Percentiles rank a stretch among this genome's conserved stretches.
These are phyloP conservation scores for Eimeria acervulina DNA, from an alignment of 169 alveolate species.

Conservation along the genomic window DNA sequence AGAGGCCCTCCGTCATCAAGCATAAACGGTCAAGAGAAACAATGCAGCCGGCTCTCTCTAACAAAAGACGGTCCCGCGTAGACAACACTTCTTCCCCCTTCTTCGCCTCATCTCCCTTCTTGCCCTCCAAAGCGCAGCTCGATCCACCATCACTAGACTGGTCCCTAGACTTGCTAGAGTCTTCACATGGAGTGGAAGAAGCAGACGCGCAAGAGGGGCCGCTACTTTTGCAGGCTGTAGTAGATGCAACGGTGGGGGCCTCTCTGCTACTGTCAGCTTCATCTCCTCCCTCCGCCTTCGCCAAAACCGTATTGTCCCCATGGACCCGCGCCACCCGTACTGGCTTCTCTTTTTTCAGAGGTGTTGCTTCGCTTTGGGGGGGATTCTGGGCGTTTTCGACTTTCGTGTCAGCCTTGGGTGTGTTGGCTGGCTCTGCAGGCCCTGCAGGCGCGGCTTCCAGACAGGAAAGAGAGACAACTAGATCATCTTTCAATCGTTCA, in stretches of 20 bases:
- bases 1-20: constrained; percentile 9
- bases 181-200: constrained; percentile 31
- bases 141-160: background rate
- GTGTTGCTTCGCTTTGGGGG: background rate
- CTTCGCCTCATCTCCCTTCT: background rate
- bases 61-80: constrained; percentile 39
- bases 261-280: constrained; percentile 3
- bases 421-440: background rate
- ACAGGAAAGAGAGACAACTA: background rate
- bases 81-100: constrained; percentile 30
- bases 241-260: constrained; percentile 30
- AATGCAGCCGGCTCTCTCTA: constrained; percentile 58
- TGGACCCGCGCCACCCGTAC: constrained; percentile 38
- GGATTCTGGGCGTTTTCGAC: background rate
- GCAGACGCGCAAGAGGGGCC: constrained; percentile 52
- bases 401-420: constrained; percentile 61
- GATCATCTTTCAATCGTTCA: constrained; percentile 42
- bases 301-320: background rate
- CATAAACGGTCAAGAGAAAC: constrained; percentile 54
- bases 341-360: constrained; percentile 12
- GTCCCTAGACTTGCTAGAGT: background rate
- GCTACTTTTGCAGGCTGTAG: constrained; percentile 7
- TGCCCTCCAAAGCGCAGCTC: background rate
- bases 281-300: background rate
- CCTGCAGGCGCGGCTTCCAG: constrained; percentile 5